Base-by-base conservation (phyloP, 83 land plant genomes). In the Isoetes engelmannii region DNA sequence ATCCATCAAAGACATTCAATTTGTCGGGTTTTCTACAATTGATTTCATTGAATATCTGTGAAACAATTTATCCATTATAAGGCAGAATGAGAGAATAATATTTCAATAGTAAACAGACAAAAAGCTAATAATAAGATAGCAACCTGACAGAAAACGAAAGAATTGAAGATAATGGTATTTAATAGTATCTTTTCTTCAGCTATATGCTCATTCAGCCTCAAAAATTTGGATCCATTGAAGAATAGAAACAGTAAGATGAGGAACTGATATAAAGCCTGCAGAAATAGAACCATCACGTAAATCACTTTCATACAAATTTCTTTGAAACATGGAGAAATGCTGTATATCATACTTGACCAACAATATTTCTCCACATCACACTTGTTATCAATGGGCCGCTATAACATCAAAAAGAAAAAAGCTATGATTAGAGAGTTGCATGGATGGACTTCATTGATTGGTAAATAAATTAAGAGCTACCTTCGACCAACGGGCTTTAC, bases 131-230 rank as follows among this genome's bases (percentile, higher is more conserved):
- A 17, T 9, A 60, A 20, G 18, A 60, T 9, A 60, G 9, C 18
- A 17, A 77, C 80, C 76, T 77, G 80, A 59, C 80, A 77, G 60
- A 77, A 77, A 15, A 77, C 80, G 42, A 77, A 77, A 49, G 76
- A 43, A 64, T 72, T 77, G 41, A 77, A 77, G 44, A 77, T 72
- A 51, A 77, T 68, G 21, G 75, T 71, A 13, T 57, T 58, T 19
- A 59, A 18, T 18, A 18, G 10, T 19, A 18, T 19, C 10, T 59
- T 18, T 12, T 18, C 62, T 59, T 12, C 62, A 59, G 10, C 4
- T 10, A 53, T 13, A 44, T 64, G 54, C 13, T 44, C 1, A 1
- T 64, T 64, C 49, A 64, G 67, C 1, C 41, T 64, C 13, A 64
- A 41, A 9, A 64, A 7, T 0, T 64, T 47, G 17, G 13, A 13